A percentile compares a stretch with the other conserved stretches of the same genome.
Evolutionary conservation across 768 basidiomycete species (phyloP).

Genomic region (Erythrobasidium yunnanense): DNA sequence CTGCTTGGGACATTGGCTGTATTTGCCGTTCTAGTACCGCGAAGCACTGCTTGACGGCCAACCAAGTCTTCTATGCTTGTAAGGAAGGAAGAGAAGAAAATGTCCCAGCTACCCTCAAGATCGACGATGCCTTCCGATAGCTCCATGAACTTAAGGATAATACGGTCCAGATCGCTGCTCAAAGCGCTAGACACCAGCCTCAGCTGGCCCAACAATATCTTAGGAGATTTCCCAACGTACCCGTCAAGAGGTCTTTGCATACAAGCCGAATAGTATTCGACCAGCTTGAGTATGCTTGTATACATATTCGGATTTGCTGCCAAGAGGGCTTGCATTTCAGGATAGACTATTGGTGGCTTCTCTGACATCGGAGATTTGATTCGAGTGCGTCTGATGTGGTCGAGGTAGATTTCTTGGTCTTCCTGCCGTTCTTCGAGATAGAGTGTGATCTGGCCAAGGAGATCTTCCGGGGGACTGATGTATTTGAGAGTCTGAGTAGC

Average conservation of each 20-base stretch:
- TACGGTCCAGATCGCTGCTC: conserved; percentile 52
- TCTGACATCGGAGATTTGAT: background rate
- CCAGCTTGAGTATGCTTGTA: too few relatives aligned
- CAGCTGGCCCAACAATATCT: too few relatives aligned
- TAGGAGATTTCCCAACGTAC: too few relatives aligned
- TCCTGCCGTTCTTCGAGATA: conserved; percentile 83
- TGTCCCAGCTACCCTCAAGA: conserved; percentile 57
- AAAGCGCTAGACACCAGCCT: too few relatives aligned
- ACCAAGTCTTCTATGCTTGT: conserved; percentile 57
- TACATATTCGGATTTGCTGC: too few relatives aligned
- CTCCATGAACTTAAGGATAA: conserved; percentile 58
- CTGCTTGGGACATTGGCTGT: conserved; percentile 40
- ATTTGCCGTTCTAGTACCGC: conserved; percentile 42
- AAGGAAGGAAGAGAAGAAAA: conserved; percentile 54
- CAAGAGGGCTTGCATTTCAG: too few relatives aligned
- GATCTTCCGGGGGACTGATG: conserved; percentile 59
- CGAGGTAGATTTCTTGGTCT: conserved; percentile 72
- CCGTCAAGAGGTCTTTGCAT: too few relatives aligned
- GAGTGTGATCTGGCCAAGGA: conserved; percentile 68
- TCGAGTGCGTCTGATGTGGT: conserved; percentile 43
- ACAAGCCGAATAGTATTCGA: too few relatives aligned
- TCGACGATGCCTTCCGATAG: conserved; percentile 53
- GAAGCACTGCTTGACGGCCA: conserved; percentile 45
- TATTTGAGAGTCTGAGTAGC: conserved; percentile 57
- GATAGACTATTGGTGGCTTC: conserved; percentile 37